Evolutionary conservation across 345 rosid genomes (phyloP), one percentile per base, ranked within the genome.

Genomic region (Stellera chamaejasme): DNA sequence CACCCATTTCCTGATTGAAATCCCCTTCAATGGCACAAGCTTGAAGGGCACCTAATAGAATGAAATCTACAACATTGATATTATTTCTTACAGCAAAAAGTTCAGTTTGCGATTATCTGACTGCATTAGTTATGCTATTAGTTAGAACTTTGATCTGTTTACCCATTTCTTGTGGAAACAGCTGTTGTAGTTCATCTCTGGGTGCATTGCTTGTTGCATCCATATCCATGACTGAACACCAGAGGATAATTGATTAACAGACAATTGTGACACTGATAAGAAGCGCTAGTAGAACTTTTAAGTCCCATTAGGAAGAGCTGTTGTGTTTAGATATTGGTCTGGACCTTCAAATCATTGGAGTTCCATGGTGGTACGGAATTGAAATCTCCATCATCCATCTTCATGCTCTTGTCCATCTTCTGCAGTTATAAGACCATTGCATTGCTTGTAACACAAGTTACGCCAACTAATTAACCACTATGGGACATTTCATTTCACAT

Each of bases 171-270:
- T 93, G 61, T 80, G 69, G 69, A 87, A 84, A 55, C 79, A 84
- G 72, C 85, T 82, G 71, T 64, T 77, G 75, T 93, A 93, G 61
- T 88, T 86, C 65, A 93, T 47, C 53, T 93, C 97, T 11, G 96
- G 97, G 63, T 93, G 99, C 96, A 93, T 84, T 13, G 91, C 94
- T 77, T 93, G 99, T 61, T 93, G 97, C 97, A 89, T 93, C 95
- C 89, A 88, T 72, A 93, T 84, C 96, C 99, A 93, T 56, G 99
- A 88, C 99, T 93, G 79, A 63, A 67, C 15, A 56, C 5, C 15
- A 23, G 26, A 3, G 10, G 26, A 39, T 45, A 26, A 13, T 7
- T 3, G 1, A 32, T 32, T 32, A 32, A 7, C 39, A 32, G 39
- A 32, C 39, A 32, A 32, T 3, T 32, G 7, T 7, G 39, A 32